These are phyloP conservation scores for Penicillium maclennaniae DNA, from an alignment of 495 filamentous ascomycete species.

Conservation along the genomic window DNA sequence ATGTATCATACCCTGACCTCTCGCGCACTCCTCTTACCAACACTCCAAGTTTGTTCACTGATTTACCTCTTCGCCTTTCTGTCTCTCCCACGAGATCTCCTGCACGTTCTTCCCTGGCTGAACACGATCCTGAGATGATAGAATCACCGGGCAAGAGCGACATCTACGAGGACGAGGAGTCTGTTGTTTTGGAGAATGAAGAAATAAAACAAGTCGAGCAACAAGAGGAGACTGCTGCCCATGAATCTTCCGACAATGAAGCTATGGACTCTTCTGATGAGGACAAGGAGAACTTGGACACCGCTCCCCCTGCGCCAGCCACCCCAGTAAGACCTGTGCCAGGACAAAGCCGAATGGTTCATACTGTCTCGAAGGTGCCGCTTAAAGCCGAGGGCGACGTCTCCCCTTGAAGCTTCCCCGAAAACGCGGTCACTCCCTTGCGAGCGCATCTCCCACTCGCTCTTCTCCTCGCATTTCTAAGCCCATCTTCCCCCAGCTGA, in stretches of 20 bases:
- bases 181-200: not conserved
- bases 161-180: constrained; percentile 25
- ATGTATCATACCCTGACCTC: constrained; percentile 28
- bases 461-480: constrained; percentile 33
- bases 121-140: constrained; percentile 3
- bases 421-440: constrained; percentile 50
- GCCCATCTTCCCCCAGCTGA: constrained; percentile 17
- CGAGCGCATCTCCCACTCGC: constrained; percentile 35
- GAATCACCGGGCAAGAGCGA: constrained; percentile 15
- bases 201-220: not conserved
- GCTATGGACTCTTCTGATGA: constrained; percentile 9
- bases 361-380: constrained; percentile 74
- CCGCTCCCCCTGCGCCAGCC: constrained; percentile 27
- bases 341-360: constrained; percentile 45
- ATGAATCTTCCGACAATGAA: constrained; percentile 4
- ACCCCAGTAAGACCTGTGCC: constrained; percentile 30
- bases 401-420: constrained; percentile 54
- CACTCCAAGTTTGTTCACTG: constrained; percentile 12
- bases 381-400: constrained; percentile 64
- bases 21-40: constrained; percentile 16
- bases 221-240: not conserved
- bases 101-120: not conserved
- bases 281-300: constrained; percentile 31
- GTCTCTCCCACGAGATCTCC: constrained; percentile 4
- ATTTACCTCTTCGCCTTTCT: constrained; percentile 10